phyloP scores from a whole-genome alignment of 2,329 filamentous ascomycete genomes.

The Scleromitrula shiraiana region DNA sequence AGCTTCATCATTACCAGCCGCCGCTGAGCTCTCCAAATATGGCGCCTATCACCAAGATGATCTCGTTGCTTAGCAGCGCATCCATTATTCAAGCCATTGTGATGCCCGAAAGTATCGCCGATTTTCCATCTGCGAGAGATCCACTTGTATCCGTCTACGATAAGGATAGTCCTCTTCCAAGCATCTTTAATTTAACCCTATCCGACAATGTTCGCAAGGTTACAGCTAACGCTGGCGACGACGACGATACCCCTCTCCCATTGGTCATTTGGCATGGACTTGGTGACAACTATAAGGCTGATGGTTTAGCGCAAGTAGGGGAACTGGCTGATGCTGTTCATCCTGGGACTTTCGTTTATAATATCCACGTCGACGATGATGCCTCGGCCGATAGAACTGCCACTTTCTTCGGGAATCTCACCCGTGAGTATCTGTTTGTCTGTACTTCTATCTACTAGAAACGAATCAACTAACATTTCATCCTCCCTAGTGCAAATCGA shows the following conservation, averaged over 20 bases:
- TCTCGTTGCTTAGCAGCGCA: slow-evolving; percentile 15
- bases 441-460: no score
- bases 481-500: slow-evolving; percentile 50
- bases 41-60: slow-evolving; percentile 15
- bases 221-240: slow-evolving; percentile 13
- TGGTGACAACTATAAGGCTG: slow-evolving; percentile 65
- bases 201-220: slow-evolving; percentile 1
- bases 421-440: slow-evolving; percentile 29
- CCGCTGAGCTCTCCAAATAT: slow-evolving; percentile 13
- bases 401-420: slow-evolving; percentile 88
- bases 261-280: slow-evolving; percentile 90
- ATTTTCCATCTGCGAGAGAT: neutral
- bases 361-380: slow-evolving; percentile 59
- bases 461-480: no score
- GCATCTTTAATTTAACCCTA: slow-evolving; percentile 4
- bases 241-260: slow-evolving; percentile 65
- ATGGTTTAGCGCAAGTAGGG: slow-evolving; percentile 65
- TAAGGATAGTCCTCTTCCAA: slow-evolving; percentile 2
- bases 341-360: slow-evolving; percentile 79
- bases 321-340: slow-evolving; percentile 64
- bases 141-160: neutral
- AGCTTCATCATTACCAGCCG: neutral
- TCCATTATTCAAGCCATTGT: slow-evolving; percentile 16
- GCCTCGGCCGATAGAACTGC: slow-evolving; percentile 65
- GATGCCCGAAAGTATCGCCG: slow-evolving; percentile 7